Evolutionary conservation across 1,284 basidiomycete genomes (phyloP).

Genomic region (Amylostereum areolatum): DNA sequence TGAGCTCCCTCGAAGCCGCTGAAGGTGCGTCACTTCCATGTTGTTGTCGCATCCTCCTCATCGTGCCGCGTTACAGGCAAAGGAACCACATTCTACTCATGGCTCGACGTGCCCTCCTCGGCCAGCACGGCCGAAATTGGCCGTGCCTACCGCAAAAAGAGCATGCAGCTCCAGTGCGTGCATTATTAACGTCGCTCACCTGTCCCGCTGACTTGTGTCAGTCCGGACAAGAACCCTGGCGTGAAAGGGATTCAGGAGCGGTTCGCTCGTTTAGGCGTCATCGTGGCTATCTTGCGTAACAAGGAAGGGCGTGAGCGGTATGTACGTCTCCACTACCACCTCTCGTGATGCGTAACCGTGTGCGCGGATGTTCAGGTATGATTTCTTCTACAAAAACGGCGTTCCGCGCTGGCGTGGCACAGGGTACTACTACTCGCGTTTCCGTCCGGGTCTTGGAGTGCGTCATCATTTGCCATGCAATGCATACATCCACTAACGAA

Average conservation of each 20-base stretch:
- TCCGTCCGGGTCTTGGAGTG: conserved; percentile 82
- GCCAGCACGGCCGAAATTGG: conserved; percentile 72
- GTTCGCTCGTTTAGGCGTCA: conserved; percentile 84
- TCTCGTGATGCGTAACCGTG: not conserved
- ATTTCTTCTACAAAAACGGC: conserved; percentile 90
- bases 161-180: conserved; percentile 79
- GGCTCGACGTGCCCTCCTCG: conserved; percentile 66
- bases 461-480: conserved; percentile 19
- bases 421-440: conserved; percentile 89
- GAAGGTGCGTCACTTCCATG: conserved; percentile 51
- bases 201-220: conserved; percentile 21
- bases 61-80: conserved; percentile 43
- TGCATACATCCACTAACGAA: conserved; percentile 9
- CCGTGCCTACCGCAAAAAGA: conserved; percentile 86
- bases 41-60: conserved; percentile 1
- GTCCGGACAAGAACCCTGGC: conserved; percentile 90
- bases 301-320: conserved; percentile 73
- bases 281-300: conserved; percentile 76
- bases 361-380: conserved; percentile 51
- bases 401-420: conserved; percentile 86
- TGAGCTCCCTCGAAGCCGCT: conserved; percentile 71
- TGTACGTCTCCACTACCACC: conserved; percentile 21
- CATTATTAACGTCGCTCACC: not conserved
- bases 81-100: conserved; percentile 87
- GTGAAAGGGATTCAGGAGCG: conserved; percentile 78